Base-by-base conservation (phyloP, 495 filamentous ascomycete species). In the Parachaetomium inaequale region DNA sequence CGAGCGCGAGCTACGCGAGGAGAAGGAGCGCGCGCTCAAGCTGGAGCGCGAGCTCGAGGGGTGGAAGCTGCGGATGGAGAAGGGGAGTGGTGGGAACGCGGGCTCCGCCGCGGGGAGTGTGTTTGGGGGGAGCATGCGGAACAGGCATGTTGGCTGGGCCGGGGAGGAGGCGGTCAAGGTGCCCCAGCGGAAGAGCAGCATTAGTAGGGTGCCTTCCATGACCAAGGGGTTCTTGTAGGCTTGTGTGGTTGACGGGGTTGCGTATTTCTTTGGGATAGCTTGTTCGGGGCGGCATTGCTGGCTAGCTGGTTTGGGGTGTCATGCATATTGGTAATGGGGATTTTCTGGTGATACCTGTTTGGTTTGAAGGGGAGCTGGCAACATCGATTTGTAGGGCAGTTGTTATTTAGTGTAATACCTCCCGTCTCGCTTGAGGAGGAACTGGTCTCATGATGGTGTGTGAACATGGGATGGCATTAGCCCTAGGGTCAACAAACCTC, bases 11-110 rank as follows among this genome's bases (percentile, higher is more conserved):
- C 78, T 96, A 19, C 82, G 91, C 21, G 91, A 97, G 71, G 95
- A 98, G 76, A 84, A 81, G 19, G 95, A 97, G 75, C 93, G 90
- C 73, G 81, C 79, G 3, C 72, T 96, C 52, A 77, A 87, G n/a
- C 73, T 97, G 32, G 94, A 97, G 73, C 82, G 92, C 25, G 94
- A 98, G 75, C 72, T 97, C 10, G 93, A 96, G 63, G 87, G 86
- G 2, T 91, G 88, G 87, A 96, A 93, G 68, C 72, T 92, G 36
- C 80, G 91, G 46, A 76, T 86, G 64, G 90, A 93, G 69, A 81
- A 76, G 70, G 77, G 76, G 14, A 63, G 0, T 21, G 43, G 7
- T 12, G 38, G 17, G 7, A 19, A 5, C 0, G 55, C n/a, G 1
- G 43, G 5, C 8, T 7, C 2, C 17, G 55, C 15, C 2, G 45